Percentiles rank a stretch among this genome's conserved stretches.
Conservation (phyloP, 2,329 filamentous ascomycete species). For the Cladosporium halotolerans region DNA sequence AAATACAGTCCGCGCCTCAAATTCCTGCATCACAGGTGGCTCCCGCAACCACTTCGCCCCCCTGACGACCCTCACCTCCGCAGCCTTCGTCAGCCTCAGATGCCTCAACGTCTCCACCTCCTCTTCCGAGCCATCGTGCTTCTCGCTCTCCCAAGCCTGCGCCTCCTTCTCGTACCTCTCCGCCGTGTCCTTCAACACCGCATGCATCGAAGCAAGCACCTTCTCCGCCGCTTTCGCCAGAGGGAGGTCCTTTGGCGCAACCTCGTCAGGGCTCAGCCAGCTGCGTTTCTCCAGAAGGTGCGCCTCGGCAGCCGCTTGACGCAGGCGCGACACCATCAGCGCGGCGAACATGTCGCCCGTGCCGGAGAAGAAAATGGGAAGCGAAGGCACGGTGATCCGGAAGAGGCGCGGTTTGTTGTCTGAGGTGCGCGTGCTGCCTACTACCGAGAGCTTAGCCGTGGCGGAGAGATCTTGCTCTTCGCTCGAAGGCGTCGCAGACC, state of each 20-base stretch:
- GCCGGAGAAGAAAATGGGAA: constrained; percentile 91
- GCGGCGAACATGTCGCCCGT: constrained; percentile 99
- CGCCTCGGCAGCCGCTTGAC: constrained; percentile 63
- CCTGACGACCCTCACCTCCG: constrained; percentile 77
- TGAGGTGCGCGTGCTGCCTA: constrained; percentile 67
- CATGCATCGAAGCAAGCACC: constrained; percentile 89
- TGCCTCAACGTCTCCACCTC: constrained; percentile 43
- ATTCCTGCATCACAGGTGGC: constrained; percentile 61
- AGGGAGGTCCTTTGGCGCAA: constrained; percentile 65
- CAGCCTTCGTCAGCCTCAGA: constrained; percentile 71
- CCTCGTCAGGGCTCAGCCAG: constrained; percentile 73
- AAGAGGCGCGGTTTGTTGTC: constrained; percentile 71
- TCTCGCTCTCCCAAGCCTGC: constrained; percentile 37
- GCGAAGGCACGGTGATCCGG: constrained; percentile 75
- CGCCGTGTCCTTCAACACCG: constrained; percentile 64
- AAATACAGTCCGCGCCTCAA: constrained; percentile 37
- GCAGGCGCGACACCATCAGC: constrained; percentile 76
- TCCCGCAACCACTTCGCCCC: constrained; percentile 62
- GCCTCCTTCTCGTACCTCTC: constrained; percentile 49
- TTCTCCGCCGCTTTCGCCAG: constrained; percentile 78
- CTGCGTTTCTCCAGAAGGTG: constrained; percentile 50
- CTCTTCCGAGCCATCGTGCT: constrained; percentile 39
- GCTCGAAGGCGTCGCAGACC: constrained; percentile 40
- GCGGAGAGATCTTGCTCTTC: constrained; percentile 13
- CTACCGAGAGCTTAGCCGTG: constrained; percentile 44